These are phyloP conservation scores for Sequoiadendron giganteum DNA, from an alignment of 75 land plant genomes.

Conservation along the genomic window DNA sequence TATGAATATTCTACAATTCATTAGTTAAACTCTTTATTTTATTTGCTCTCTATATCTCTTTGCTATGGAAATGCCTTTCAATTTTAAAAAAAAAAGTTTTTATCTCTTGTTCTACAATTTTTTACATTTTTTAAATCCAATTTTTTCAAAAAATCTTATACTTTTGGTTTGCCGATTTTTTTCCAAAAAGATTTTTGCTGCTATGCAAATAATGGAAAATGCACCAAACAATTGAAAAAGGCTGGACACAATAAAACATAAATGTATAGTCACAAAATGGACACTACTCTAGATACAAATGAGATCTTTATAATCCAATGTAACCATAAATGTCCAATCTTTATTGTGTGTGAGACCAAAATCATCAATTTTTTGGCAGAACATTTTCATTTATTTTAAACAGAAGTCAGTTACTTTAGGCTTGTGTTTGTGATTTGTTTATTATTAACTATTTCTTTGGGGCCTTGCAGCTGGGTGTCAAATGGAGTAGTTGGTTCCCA, in stretches of 20 bases:
- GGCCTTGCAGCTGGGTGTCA: constrained; percentile 87
- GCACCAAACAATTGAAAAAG: not conserved
- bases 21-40: no score
- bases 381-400: not conserved
- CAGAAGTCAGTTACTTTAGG: not conserved
- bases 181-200: no score
- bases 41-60: no score
- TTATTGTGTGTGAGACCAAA: not conserved
- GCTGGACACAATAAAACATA: not conserved
- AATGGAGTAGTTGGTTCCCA: constrained; percentile 99
- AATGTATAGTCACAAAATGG: not conserved
- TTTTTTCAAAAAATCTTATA: no score
- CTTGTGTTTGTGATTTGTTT: constrained; percentile 2
- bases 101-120: no score
- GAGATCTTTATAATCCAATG: not conserved
- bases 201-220: not conserved
- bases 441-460: not conserved
- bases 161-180: no score
- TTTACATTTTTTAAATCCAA: no score
- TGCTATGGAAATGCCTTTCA: no score
- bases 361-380: not conserved
- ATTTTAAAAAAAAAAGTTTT: no score
- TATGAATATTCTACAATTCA: no score
- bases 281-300: not conserved
- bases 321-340: not conserved